Base-by-base conservation (phyloP, 2,329 filamentous ascomycete species). In the Neonectria hederae region DNA sequence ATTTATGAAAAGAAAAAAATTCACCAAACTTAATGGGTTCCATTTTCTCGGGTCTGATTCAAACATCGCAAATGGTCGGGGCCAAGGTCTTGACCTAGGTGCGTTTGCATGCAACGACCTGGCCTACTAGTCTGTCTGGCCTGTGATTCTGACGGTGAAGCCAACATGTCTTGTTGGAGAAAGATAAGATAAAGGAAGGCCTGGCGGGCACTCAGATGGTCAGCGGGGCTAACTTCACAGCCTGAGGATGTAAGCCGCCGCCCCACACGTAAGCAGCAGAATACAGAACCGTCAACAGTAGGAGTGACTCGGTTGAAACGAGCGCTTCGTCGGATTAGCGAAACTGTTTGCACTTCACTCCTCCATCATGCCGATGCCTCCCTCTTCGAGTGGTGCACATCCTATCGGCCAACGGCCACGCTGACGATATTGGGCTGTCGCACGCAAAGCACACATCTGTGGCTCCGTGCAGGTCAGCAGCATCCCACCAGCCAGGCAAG, bases 1-100 rank as follows among this genome's bases (percentile, higher is more conserved):
- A 65, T 46, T 54, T 63, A 70, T n/a, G n/a, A 67, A 49, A 58
- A 59, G 40, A 67, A 71, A 55, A 60, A 63, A 55, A 66, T n/a
- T 17, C 11, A 35, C 14, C 38, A 53, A 53, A 35, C 4, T 32
- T 45, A 5, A 32, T 9, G 22, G 24, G 10, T n/a, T 24, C 17
- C 30, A 17, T 11, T 17, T 38, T 8, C 14, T 38, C 5, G 35
- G 14, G 5, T n/a, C 5, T 38, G 14, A 7, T 38, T n/a, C 0
- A 17, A 6, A 8, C 35, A 14, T 17, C 17, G 35, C n/a, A n/a
- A n/a, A n/a, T n/a, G n/a, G n/a, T n/a, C n/a, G n/a, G n/a, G n/a
- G n/a, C n/a, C n/a, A n/a, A n/a, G n/a, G n/a, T 17, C 4, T 17
- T 49, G 30, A 40, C 30, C 30, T 22, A 52, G 19, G 24, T 7